Evolutionary conservation across 2,329 filamentous ascomycete species (phyloP).

Genomic region (Macroventuria anomochaeta): DNA sequence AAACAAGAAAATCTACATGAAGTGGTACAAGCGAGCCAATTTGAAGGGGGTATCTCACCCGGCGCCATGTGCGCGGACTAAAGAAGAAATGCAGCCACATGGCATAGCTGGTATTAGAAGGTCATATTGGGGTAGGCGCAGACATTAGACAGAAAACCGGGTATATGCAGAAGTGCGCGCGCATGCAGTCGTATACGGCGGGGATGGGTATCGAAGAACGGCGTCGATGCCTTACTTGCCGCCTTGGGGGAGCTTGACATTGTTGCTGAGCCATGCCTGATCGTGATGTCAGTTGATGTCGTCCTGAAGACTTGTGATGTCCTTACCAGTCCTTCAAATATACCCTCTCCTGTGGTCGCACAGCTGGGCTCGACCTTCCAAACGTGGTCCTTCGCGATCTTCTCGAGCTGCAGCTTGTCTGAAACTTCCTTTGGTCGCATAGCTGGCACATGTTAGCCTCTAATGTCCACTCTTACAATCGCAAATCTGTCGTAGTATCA

Average conservation of each 20-base stretch:
- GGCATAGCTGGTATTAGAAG: constrained; percentile 33
- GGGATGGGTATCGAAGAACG: constrained; percentile 8
- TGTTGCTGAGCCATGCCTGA: constrained; percentile 58
- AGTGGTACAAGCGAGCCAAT: constrained; percentile 21
- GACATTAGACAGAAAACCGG: constrained; percentile 40
- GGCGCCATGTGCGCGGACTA: constrained; percentile 13
- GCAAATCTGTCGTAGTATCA: neutral
- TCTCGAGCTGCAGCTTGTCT: constrained; percentile 55
- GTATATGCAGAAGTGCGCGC: constrained; percentile 48
- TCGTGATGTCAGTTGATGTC: constrained; percentile 17
- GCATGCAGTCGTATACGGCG: constrained; percentile 46
- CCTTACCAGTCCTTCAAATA: constrained; percentile 59
- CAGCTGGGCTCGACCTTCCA: constrained; percentile 63
- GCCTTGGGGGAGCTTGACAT: constrained; percentile 54
- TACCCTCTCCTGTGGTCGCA: constrained; percentile 60
- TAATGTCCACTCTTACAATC: neutral
- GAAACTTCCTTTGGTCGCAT: constrained; percentile 60
- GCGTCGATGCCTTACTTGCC: constrained; percentile 39
- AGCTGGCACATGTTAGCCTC: constrained; percentile 42
- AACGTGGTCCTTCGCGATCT: constrained; percentile 59
- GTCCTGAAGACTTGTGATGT: neutral
- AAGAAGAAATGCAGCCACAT: constrained; percentile 15
- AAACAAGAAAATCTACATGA: constrained; percentile 18
- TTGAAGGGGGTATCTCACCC: constrained; percentile 23
- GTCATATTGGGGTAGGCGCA: constrained; percentile 22